phyloP scores from a whole-genome alignment of 2,329 filamentous ascomycete genomes.

The Ophiostoma ulmi region DNA sequence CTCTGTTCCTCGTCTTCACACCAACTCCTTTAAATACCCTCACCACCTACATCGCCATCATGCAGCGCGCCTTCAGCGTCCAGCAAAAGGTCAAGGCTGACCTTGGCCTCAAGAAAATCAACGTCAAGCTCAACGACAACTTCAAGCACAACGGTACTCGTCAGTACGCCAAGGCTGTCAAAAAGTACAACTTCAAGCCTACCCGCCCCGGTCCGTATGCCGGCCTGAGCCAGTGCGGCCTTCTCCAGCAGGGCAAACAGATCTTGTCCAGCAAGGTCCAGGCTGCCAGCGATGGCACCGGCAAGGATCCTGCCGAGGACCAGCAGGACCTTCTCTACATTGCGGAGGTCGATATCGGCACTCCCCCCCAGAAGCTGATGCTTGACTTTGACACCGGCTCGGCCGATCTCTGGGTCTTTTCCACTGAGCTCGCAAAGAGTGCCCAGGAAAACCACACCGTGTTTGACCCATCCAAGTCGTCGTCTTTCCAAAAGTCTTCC shows the following conservation, averaged over 20 bases:
- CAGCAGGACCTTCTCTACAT: conserved; percentile 63
- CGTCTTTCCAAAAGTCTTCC: conserved; percentile 48
- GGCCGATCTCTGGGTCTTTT: conserved; percentile 63
- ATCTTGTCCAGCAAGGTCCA: background rate
- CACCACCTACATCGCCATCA: conserved; percentile 24
- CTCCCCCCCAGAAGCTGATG: conserved; percentile 55
- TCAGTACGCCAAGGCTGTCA: conserved; percentile 57
- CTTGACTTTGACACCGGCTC: conserved; percentile 68
- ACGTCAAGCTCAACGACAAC: conserved; percentile 52
- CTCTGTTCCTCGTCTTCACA: background rate
- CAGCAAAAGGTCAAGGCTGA: conserved; percentile 37
- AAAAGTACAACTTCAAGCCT: conserved; percentile 45
- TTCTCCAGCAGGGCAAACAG: conserved; percentile 29
- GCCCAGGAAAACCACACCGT: conserved; percentile 45
- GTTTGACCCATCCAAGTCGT: conserved; percentile 58
- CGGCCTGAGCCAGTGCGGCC: conserved; percentile 45
- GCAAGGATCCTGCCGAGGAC: conserved; percentile 55
- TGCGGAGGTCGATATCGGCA: conserved; percentile 59
- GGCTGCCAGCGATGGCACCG: conserved; percentile 36
- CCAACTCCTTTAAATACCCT: background rate
- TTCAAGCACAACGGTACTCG: conserved; percentile 56
- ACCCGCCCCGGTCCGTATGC: conserved; percentile 53
- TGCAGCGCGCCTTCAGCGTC: conserved; percentile 35
- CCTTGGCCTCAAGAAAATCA: conserved; percentile 43
- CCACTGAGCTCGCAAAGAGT: conserved; percentile 42